These are phyloP conservation scores for Lactifluus piperatus DNA, from an alignment of 768 basidiomycete species.

Conservation along the genomic window DNA sequence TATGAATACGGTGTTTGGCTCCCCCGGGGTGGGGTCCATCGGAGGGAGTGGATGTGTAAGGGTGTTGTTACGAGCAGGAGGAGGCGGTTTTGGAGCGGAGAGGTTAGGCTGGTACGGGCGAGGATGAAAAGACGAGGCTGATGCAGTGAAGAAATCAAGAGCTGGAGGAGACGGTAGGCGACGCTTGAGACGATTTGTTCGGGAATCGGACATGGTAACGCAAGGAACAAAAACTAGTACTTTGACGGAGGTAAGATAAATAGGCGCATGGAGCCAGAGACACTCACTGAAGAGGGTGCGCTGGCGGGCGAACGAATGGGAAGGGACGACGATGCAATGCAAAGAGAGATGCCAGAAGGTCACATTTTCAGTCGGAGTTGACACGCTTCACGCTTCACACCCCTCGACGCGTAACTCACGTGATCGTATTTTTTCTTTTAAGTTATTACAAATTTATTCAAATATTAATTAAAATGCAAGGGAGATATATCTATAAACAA, in stretches of 20 bases:
- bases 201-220: conserved; percentile 13
- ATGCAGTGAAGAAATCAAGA: conserved; percentile 53
- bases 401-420: conserved; percentile 34
- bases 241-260: background rate
- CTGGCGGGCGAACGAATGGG: conserved; percentile 6
- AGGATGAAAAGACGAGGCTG: conserved; percentile 57
- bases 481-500: conserved; percentile 38
- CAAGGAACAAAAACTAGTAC: background rate
- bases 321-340: conserved; percentile 3
- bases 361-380: conserved; percentile 36
- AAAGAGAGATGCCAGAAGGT: background rate
- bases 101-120: conserved; percentile 46
- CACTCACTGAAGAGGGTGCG: conserved; percentile 6
- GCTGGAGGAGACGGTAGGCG: conserved; percentile 39
- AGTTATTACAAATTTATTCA: background rate
- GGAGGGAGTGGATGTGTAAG: conserved; percentile 21
- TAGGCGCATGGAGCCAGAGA: background rate
- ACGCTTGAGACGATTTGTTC: conserved; percentile 33
- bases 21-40: conserved; percentile 55
- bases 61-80: conserved; percentile 11
- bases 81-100: conserved; percentile 17
- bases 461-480: conserved; percentile 34
- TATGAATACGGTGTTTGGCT: conserved; percentile 59
- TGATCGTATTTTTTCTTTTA: conserved; percentile 24
- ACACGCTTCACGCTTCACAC: conserved; percentile 29